Percentiles rank a stretch among this genome's conserved stretches.
phyloP scores from a whole-genome alignment of 371 early-diverging fungal species.

The Mortierella sp. region DNA sequence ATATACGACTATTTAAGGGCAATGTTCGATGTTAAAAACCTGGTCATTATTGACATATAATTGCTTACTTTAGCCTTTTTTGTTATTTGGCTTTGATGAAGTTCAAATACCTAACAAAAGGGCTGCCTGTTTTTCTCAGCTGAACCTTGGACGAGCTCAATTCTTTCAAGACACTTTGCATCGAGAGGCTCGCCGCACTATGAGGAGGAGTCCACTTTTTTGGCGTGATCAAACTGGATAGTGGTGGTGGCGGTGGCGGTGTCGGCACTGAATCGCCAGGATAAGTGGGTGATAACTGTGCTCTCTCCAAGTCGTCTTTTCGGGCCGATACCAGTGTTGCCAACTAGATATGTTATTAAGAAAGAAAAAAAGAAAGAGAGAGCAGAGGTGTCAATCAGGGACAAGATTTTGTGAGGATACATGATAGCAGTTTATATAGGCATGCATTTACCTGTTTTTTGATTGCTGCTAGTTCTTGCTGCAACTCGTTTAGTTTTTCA shows the following conservation, averaged over 20 bases:
- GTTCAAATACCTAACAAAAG: conserved; percentile 34
- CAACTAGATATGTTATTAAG: conserved; percentile 12
- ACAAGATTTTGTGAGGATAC: neutral
- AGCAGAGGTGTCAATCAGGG: too few relatives aligned
- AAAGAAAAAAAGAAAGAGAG: too few relatives aligned
- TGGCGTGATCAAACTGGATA: neutral
- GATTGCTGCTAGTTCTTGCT: conserved; percentile 39
- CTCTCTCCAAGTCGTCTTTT: conserved; percentile 18
- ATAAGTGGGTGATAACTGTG: conserved; percentile 9
- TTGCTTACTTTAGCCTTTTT: neutral
- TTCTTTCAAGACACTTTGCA: conserved; percentile 43
- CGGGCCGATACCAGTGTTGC: conserved; percentile 42
- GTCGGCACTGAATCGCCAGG: conserved; percentile 16
- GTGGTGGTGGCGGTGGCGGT: conserved; percentile 18
- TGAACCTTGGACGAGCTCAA: conserved; percentile 33
- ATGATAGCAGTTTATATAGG: neutral
- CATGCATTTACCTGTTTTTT: conserved; percentile 28
- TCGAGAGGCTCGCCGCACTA: conserved; percentile 29
- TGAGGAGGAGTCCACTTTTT: conserved; percentile 36
- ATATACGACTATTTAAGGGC: conserved; percentile 18
- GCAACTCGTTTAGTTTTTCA: conserved; percentile 30
- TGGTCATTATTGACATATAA: neutral
- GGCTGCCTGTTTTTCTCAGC: conserved; percentile 47
- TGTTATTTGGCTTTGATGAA: neutral
- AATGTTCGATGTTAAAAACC: too few relatives aligned